phyloP scores from a whole-genome alignment of 108 stramenopile species.

The Cyclostephanos invisitatus region DNA sequence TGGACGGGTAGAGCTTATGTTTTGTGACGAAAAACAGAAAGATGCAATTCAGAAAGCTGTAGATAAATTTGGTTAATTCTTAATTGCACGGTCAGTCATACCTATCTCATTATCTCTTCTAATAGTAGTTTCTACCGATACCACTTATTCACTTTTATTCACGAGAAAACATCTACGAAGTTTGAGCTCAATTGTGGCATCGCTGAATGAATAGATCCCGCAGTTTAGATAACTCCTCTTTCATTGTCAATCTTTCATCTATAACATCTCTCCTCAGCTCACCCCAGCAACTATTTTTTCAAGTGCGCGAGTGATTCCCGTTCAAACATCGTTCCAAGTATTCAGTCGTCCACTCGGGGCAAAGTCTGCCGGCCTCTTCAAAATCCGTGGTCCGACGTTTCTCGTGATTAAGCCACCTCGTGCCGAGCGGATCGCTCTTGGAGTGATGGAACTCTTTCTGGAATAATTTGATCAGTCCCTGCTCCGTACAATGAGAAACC shows the following conservation, averaged over 20 bases:
- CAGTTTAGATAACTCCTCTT: too few species aligned
- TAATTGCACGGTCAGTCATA: not conserved
- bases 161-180: too few species aligned
- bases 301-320: not conserved
- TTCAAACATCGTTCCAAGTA: constrained; percentile 1
- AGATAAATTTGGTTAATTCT: not conserved
- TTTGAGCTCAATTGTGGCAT: too few species aligned
- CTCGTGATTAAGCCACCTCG: constrained; percentile 11
- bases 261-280: too few species aligned
- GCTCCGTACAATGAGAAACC: not conserved
- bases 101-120: not conserved
- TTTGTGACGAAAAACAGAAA: constrained; percentile 64
- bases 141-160: too few species aligned
- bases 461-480: constrained; percentile 11
- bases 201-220: too few species aligned
- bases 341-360: constrained; percentile 14
- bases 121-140: too few species aligned
- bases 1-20: constrained; percentile 61
- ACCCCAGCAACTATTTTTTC: too few species aligned
- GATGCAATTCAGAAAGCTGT: constrained; percentile 19
- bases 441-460: constrained; percentile 9
- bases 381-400: constrained; percentile 11
- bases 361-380: not conserved
- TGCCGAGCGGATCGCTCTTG: constrained; percentile 4
- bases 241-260: too few species aligned